These are phyloP conservation scores for Phytophthora macrochlamydospora DNA, from an alignment of 352 stramenopile species.

Conservation along the genomic window DNA sequence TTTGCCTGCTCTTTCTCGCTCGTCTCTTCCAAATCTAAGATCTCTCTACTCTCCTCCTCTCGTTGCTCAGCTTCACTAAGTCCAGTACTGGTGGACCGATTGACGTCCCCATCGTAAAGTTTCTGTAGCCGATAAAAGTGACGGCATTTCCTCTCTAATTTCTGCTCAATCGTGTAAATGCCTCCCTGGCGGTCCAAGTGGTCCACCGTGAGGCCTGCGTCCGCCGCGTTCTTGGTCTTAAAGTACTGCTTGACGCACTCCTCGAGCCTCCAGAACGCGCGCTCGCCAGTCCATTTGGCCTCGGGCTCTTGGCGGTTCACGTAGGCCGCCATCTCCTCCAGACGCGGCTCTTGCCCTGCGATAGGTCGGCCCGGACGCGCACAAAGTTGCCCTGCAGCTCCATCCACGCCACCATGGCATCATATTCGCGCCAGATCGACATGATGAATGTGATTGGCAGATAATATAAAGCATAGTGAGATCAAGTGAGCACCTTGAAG, in stretches of 20 bases:
- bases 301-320: constrained; percentile 10
- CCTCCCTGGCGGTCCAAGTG: constrained; percentile 4
- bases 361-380: too few relatives aligned
- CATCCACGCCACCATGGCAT: constrained; percentile 25
- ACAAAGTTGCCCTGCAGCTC: constrained; percentile 1
- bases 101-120: constrained; percentile 5
- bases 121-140: constrained; percentile 13
- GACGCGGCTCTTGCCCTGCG: not conserved
- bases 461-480: constrained; percentile 7
- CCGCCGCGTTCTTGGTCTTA: constrained; percentile 1
- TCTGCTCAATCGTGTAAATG: constrained; percentile 10
- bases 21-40: not conserved
- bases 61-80: not conserved
- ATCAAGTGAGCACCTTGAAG: constrained; percentile 24
- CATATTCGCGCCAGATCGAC: not conserved
- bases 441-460: not conserved
- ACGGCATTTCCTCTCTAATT: constrained; percentile 17
- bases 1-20: not conserved
- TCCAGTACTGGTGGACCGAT: not conserved
- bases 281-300: constrained; percentile 7
- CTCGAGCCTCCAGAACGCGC: constrained; percentile 13
- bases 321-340: constrained; percentile 14
- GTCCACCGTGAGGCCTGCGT: constrained; percentile 3
- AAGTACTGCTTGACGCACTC: constrained; percentile 16
- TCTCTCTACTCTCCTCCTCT: too few relatives aligned